Base-by-base conservation (phyloP, 768 basidiomycete genomes). In the Calocybe indica region DNA sequence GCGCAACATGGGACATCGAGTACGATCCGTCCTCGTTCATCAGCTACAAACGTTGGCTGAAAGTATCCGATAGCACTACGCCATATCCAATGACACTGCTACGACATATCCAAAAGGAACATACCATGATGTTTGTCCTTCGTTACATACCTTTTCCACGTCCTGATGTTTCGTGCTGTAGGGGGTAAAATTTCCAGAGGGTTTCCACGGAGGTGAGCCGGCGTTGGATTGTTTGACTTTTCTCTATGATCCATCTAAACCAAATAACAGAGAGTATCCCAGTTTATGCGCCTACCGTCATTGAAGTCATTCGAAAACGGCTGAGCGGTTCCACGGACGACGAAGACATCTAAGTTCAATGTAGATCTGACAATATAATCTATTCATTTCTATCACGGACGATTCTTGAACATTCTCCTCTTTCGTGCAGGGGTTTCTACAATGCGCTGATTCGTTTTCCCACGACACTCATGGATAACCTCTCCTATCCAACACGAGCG, bases 11-110 rank as follows among this genome's bases (percentile, higher is more conserved):
- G 72, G 70, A 2, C 72, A 74, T 50, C 60, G 61, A 46, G 70
- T 72, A 49, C 47, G 62, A 46, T 36, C 29, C n/a, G 22, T 28
- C 36, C 53, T 36, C 29, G 30, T 39, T 13, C 13, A 34, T 41
- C 13, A 45, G 29, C 11, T 34, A 37, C 50, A 22, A 42, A 46
- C 15, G 35, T 2, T 31, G 32, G 34, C 30, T 45, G 13, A 7
- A 7, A 28, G 8, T 7, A 36, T 6, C 13, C 46, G 12, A 3
- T 70, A 66, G 54, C 79, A 88, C 58, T 82, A 79, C 50, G 80
- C 74, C 1, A 68, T 88, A 13, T 82, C 83, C 82, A 82, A 85
- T 54, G 78, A 84, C 62, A 75, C 76, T 60, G 71, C 65, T 52
- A 62, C 75, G 15, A 67, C 67, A 2, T 68, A 62, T 46, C 50